Evolutionary conservation across 2,329 filamentous ascomycete genomes (phyloP).

Genomic region (Botrytis fragariae): DNA sequence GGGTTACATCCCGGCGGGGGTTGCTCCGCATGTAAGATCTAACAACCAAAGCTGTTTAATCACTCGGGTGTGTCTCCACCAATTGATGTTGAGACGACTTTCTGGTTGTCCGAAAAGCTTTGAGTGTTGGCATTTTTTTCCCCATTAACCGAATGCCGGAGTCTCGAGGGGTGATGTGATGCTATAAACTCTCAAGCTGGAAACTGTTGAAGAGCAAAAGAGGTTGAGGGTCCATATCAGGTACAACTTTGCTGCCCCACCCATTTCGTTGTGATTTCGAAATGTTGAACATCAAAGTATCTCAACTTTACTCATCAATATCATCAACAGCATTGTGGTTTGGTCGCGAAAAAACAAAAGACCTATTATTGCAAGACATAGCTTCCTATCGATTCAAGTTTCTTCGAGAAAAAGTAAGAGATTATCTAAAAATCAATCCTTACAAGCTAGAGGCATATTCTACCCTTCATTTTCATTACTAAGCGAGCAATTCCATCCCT

Average conservation of each 20-base stretch:
- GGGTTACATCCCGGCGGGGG: not conserved
- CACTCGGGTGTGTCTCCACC: not conserved
- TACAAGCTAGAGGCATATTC: not conserved
- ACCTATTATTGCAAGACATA: not conserved
- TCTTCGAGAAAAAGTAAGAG: too few relatives aligned
- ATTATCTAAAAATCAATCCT: not conserved
- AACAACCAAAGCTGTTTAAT: not conserved
- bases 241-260: not conserved
- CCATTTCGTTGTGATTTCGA: not conserved
- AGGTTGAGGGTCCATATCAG: not conserved
- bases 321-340: too few relatives aligned
- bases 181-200: not conserved
- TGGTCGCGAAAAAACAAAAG: rapidly evolving
- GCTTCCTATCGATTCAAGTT: too few relatives aligned
- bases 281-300: not conserved
- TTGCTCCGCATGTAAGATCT: not conserved
- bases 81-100: not conserved
- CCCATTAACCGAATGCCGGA: not conserved
- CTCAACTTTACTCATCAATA: not conserved
- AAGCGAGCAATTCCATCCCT: not conserved
- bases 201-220: not conserved
- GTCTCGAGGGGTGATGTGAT: not conserved
- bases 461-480: conserved; percentile 2
- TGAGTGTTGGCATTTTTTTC: not conserved
- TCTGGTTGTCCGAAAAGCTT: not conserved